Conservation (phyloP, 2,329 filamentous ascomycete genomes). For the Tolypocladium sp. region DNA sequence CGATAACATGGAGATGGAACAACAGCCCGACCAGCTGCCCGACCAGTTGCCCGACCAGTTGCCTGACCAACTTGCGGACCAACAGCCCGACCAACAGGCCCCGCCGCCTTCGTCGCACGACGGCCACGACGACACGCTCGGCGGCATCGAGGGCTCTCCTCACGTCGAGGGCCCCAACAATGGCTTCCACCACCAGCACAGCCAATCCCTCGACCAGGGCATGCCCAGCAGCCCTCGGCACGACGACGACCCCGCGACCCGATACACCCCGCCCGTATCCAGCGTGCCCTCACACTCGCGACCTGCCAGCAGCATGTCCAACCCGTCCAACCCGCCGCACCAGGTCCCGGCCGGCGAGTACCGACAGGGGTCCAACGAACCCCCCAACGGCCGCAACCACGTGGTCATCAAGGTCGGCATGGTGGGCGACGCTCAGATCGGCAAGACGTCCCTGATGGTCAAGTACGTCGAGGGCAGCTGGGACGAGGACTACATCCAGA, state of each 20-base stretch:
- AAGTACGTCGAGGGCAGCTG: constrained; percentile 99
- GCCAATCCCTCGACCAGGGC: constrained; percentile 41
- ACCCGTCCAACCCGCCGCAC: constrained; percentile 18
- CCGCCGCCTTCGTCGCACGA: constrained; percentile 18
- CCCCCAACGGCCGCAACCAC: constrained; percentile 48
- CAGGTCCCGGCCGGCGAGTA: constrained; percentile 33
- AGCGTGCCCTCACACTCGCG: constrained; percentile 38
- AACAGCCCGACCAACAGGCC: background rate
- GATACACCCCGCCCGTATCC: constrained; percentile 38
- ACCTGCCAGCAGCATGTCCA: constrained; percentile 46
- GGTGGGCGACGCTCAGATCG: constrained; percentile 98
- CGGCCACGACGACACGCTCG: constrained; percentile 39
- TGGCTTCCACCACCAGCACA: constrained; percentile 33
- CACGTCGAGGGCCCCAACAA: constrained; percentile 27
- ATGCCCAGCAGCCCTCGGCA: constrained; percentile 28
- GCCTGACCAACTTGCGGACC: background rate
- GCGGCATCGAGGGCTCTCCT: constrained; percentile 38
- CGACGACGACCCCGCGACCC: constrained; percentile 32
- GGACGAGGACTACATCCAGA: constrained; percentile 99
- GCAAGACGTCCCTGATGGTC: constrained; percentile 98
- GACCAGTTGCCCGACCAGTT: background rate
- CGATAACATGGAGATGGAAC: constrained; percentile 38
- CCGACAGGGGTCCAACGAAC: constrained; percentile 26
- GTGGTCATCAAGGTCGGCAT: constrained; percentile 99
- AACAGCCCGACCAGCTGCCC: constrained; percentile 1